Evolutionary conservation across 2,329 filamentous ascomycete genomes (phyloP).

Genomic region (Clarireedia homoeocarpa): DNA sequence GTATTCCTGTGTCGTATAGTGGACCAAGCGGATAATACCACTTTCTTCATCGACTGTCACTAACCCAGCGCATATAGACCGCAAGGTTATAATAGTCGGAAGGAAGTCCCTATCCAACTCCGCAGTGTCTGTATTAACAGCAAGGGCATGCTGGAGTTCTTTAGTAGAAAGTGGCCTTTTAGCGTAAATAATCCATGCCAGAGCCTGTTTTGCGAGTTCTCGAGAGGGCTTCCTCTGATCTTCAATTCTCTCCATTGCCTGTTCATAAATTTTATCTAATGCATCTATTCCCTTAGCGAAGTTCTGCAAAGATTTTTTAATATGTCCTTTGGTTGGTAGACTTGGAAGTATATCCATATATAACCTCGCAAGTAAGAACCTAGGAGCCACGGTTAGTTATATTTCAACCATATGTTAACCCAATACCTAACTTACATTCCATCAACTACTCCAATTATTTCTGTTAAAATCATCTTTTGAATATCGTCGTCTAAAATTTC

Average conservation of each 20-base stretch:
- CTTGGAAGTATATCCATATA: conserved; percentile 17
- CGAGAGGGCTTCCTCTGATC: conserved; percentile 1
- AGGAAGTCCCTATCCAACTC: conserved; percentile 27
- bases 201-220: conserved; percentile 5
- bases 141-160: conserved; percentile 38
- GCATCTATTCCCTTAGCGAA: conserved; percentile 22
- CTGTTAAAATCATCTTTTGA: conserved; percentile 17
- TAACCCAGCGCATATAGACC: conserved; percentile 23
- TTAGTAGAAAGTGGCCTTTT: conserved; percentile 27
- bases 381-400: conserved; percentile 2
- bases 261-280: conserved; percentile 32
- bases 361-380: conserved; percentile 28
- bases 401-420: too few species aligned
- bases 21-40: conserved; percentile 16
- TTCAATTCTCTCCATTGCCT: conserved; percentile 32
- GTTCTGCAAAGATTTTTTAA: conserved; percentile 18
- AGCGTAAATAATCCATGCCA: conserved; percentile 34
- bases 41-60: conserved; percentile 6
- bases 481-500: too few species aligned
- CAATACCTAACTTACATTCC: conserved; percentile 24
- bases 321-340: too few species aligned
- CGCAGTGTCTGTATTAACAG: conserved; percentile 24
- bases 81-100: conserved; percentile 12
- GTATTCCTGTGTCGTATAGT: conserved; percentile 28
- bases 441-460: conserved; percentile 20